Conservation (phyloP, 2,329 filamentous ascomycete genomes). For the Penicillium sp. region DNA sequence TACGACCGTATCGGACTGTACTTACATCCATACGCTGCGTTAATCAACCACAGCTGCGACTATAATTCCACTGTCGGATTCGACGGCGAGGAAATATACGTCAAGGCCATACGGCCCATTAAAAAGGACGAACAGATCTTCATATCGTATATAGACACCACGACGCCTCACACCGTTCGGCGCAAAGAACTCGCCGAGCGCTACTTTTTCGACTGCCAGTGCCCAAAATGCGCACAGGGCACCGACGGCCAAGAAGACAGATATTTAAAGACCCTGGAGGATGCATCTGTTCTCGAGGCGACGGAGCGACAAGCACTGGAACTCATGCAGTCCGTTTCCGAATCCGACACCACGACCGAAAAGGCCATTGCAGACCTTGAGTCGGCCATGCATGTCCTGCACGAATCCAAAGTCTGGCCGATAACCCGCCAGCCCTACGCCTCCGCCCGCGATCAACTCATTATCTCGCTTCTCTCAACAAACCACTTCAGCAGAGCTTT, state of each 20-base stretch:
- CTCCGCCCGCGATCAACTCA: constrained; percentile 53
- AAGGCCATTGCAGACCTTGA: constrained; percentile 38
- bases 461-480: constrained; percentile 47
- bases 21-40: constrained; percentile 54
- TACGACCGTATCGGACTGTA: constrained; percentile 60
- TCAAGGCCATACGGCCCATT: constrained; percentile 55
- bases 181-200: constrained; percentile 52
- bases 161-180: constrained; percentile 51
- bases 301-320: constrained; percentile 24
- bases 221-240: constrained; percentile 48
- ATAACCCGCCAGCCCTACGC: constrained; percentile 55
- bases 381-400: constrained; percentile 42
- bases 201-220: constrained; percentile 60
- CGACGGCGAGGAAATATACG: constrained; percentile 50
- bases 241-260: constrained; percentile 18
- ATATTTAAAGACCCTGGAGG: constrained; percentile 15
- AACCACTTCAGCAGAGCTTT: constrained; percentile 50
- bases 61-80: constrained; percentile 59
- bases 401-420: constrained; percentile 45
- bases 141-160: constrained; percentile 61
- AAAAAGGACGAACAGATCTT: constrained; percentile 56
- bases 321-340: constrained; percentile 25
- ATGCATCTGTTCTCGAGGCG: constrained; percentile 14
- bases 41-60: constrained; percentile 62
- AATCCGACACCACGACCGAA: constrained; percentile 17